Conservation (phyloP, 352 stramenopile species). For the Phytopythium chamaehyphon region DNA sequence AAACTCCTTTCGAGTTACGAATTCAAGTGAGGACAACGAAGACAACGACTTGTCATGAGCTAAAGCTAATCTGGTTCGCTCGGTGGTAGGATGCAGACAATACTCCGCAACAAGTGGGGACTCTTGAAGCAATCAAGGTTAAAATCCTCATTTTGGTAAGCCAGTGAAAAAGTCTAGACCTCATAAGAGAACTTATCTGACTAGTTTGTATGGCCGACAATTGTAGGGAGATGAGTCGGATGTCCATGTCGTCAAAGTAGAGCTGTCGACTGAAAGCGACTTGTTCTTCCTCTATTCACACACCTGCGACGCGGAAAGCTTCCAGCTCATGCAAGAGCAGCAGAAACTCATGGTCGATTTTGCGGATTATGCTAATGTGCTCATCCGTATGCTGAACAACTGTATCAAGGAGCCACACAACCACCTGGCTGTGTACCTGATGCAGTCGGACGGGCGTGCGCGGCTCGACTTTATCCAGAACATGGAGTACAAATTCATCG, state of each 20-base stretch:
- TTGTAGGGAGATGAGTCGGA: constrained; percentile 77
- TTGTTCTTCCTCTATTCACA: constrained; percentile 94
- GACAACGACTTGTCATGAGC: not conserved
- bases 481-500: constrained; percentile 97
- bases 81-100: constrained; percentile 65
- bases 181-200: not conserved
- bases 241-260: constrained; percentile 83
- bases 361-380: constrained; percentile 90
- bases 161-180: not conserved
- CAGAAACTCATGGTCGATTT: constrained; percentile 97
- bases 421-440: constrained; percentile 92
- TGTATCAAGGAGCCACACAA: constrained; percentile 95
- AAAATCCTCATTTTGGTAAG: constrained; percentile 90
- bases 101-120: constrained; percentile 87
- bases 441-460: constrained; percentile 88
- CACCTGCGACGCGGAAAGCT: constrained; percentile 82
- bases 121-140: constrained; percentile 92
- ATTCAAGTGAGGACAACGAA: constrained; percentile 54
- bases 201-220: not conserved
- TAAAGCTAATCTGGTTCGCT: no score
- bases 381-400: constrained; percentile 95
- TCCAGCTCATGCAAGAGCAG: constrained; percentile 91
- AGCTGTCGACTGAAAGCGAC: constrained; percentile 91
- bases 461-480: constrained; percentile 95
- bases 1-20: constrained; percentile 89